These are phyloP conservation scores for Arabidopsis arenosa DNA, from an alignment of 345 rosid genomes.

Conservation along the genomic window DNA sequence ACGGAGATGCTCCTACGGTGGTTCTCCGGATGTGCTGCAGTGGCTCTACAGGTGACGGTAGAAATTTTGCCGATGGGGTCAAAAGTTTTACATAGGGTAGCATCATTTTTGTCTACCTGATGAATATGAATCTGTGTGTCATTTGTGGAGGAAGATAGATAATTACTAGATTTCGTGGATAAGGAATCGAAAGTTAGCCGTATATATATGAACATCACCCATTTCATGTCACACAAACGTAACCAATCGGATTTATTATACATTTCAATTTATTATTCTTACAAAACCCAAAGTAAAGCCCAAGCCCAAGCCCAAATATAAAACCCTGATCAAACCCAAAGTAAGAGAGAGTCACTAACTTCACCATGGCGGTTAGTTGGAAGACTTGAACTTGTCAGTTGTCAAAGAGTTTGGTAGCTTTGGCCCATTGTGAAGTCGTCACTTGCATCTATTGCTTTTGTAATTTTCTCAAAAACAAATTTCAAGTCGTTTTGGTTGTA, in stretches of 20 bases:
- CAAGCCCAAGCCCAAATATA: background rate
- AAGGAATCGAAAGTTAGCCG: slow-evolving; percentile 41
- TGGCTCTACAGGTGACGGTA: slow-evolving; percentile 38
- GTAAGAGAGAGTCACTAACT: slow-evolving; percentile 15
- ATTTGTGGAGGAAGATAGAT: slow-evolving; percentile 16
- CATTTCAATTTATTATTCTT: background rate
- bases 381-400: background rate
- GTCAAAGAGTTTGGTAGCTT: slow-evolving; percentile 26
- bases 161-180: slow-evolving; percentile 36
- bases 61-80: slow-evolving; percentile 45
- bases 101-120: slow-evolving; percentile 44
- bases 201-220: slow-evolving; percentile 18
- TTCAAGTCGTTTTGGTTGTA: background rate
- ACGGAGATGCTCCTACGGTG: slow-evolving; percentile 37
- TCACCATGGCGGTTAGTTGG: background rate
- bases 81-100: slow-evolving; percentile 47
- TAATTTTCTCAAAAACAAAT: background rate
- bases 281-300: background rate
- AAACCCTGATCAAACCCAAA: background rate
- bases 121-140: slow-evolving; percentile 3
- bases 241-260: background rate
- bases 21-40: slow-evolving; percentile 34
- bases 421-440: background rate
- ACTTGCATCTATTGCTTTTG: background rate
- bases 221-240: slow-evolving; percentile 10